Evolutionary conservation across 805 yeast genomes (phyloP).

Genomic region (Monosporozyma siamensis): DNA sequence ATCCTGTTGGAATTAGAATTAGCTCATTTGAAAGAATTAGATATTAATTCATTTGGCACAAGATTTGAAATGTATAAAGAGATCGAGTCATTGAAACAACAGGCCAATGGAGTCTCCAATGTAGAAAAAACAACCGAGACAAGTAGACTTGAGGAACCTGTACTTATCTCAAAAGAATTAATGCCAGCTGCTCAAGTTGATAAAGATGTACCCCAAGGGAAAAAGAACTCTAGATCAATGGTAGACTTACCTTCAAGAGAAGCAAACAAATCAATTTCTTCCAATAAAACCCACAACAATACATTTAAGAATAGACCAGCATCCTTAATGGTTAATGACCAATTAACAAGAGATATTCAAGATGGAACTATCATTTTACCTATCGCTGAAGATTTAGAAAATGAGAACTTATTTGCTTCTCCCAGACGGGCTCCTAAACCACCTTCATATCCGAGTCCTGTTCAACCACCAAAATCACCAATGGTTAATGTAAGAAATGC

Average conservation of each 20-base stretch:
- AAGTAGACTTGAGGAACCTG: not conserved
- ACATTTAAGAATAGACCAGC: slow-evolving; percentile 9
- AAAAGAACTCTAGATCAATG: slow-evolving; percentile 15
- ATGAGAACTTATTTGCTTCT: slow-evolving; percentile 39
- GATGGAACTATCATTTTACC: slow-evolving; percentile 3
- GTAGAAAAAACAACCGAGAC: slow-evolving; percentile 7
- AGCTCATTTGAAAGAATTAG: slow-evolving; percentile 81
- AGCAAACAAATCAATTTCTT: not conserved
- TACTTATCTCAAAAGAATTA: slow-evolving; percentile 12
- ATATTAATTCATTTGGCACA: slow-evolving; percentile 87
- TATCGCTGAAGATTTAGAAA: slow-evolving; percentile 6
- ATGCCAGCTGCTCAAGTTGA: slow-evolving; percentile 36
- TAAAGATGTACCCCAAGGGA: slow-evolving; percentile 13
- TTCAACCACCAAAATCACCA: slow-evolving; percentile 31
- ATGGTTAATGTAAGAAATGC: slow-evolving; percentile 5
- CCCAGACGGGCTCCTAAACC: slow-evolving; percentile 72
- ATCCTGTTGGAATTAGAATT: slow-evolving; percentile 80
- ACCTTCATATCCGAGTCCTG: slow-evolving; percentile 42
- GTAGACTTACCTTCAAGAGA: slow-evolving; percentile 14
- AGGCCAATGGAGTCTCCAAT: not conserved
- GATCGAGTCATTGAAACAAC: slow-evolving; percentile 53
- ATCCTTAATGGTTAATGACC: slow-evolving; percentile 12
- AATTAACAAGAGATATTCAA: slow-evolving; percentile 5
- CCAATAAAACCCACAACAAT: not conserved
- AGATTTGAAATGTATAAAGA: slow-evolving; percentile 87